Evolutionary conservation across 2,329 filamentous ascomycete genomes (phyloP).

Genomic region (Clarireedia homoeocarpa): DNA sequence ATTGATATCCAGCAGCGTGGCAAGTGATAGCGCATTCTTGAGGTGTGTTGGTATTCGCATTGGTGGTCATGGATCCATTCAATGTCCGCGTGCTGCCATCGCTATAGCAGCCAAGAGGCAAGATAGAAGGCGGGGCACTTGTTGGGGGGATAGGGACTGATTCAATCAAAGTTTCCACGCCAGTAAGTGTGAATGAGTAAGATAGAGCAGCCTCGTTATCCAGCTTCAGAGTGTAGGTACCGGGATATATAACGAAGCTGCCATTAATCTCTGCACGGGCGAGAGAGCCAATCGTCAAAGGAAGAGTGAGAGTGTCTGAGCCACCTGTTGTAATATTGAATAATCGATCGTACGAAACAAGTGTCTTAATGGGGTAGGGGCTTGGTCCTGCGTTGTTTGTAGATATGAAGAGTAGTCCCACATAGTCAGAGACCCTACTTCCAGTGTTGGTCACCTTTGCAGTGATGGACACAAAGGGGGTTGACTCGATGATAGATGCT

Average conservation of each 20-base stretch:
- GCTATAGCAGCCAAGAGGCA: too few species aligned
- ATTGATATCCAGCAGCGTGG: too few species aligned
- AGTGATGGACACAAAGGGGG: conserved; percentile 33
- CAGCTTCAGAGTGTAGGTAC: conserved; percentile 40
- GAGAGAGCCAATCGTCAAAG: conserved; percentile 41
- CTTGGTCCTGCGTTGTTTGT: conserved; percentile 36
- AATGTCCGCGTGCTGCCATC: too few species aligned
- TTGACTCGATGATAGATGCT: conserved; percentile 1
- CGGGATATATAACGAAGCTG: conserved; percentile 45
- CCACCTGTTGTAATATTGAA: conserved; percentile 22
- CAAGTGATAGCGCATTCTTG: too few species aligned
- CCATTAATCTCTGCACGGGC: conserved; percentile 42
- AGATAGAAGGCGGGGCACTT: too few species aligned
- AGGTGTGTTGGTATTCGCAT: too few species aligned
- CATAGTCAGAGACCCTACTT: conserved; percentile 44
- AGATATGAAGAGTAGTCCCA: conserved; percentile 43
- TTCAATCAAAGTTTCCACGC: too few species aligned
- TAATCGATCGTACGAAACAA: conserved; percentile 41
- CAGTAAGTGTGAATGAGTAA: too few species aligned
- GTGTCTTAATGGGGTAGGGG: conserved; percentile 44
- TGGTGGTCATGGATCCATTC: too few species aligned
- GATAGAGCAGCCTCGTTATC: conserved; percentile 25
- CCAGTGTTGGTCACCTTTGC: conserved; percentile 35
- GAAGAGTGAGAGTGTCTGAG: conserved; percentile 30
- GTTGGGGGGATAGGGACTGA: too few species aligned